Conservation (phyloP, 176 grass and related monocot species). For the Olyra latifolia region DNA sequence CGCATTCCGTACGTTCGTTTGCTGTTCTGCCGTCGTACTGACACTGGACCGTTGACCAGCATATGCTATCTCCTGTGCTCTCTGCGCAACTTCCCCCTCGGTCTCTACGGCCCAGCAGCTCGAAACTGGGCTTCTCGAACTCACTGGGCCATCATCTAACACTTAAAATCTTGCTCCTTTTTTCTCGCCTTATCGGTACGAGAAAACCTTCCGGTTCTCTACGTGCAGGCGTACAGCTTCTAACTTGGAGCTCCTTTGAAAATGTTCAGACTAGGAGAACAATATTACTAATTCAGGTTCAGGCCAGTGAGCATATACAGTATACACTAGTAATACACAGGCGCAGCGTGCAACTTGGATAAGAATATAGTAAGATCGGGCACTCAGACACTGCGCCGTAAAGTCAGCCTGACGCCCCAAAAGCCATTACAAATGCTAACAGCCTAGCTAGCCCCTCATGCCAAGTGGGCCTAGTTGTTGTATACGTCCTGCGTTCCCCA, state of each 20-base stretch:
- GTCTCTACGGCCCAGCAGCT: background rate
- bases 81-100: background rate
- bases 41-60: background rate
- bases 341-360: background rate
- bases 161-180: background rate
- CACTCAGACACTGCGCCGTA: background rate
- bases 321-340: background rate
- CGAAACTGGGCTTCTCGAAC: background rate
- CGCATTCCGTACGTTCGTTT: background rate
- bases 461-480: slow-evolving; percentile 4
- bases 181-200: background rate
- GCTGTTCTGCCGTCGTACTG: background rate
- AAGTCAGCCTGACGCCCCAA: background rate
- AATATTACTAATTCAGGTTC: background rate
- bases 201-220: background rate
- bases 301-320: too few relatives aligned
- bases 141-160: background rate
- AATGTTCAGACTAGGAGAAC: background rate
- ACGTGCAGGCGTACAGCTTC: background rate
- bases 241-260: background rate
- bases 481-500: too few relatives aligned
- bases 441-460: slow-evolving; percentile 25
- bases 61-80: background rate
- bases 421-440: background rate
- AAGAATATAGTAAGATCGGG: background rate